These are phyloP conservation scores for Hemisphaericaspora nanyangensis DNA, from an alignment of 805 yeast species.

Conservation along the genomic window DNA sequence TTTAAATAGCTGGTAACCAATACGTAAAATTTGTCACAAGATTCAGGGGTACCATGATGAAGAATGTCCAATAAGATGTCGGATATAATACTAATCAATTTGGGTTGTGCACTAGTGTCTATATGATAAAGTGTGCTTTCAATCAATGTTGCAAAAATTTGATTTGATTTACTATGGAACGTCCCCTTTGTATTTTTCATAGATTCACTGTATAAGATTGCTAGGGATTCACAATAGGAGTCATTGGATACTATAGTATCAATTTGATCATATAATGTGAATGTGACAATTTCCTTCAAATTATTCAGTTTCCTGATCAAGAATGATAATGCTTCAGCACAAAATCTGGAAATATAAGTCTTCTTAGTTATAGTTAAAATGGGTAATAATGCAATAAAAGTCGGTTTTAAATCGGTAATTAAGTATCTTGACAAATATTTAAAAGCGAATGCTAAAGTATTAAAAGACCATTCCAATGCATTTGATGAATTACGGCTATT, in stretches of 20 bases:
- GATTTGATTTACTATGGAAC: slow-evolving; percentile 67
- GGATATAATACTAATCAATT: slow-evolving; percentile 43
- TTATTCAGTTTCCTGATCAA: slow-evolving; percentile 65
- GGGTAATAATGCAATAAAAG: slow-evolving; percentile 64
- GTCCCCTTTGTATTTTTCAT: slow-evolving; percentile 67
- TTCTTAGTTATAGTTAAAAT: slow-evolving; percentile 55
- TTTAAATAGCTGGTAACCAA: slow-evolving; percentile 20
- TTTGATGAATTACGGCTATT: slow-evolving; percentile 53
- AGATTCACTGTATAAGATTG: slow-evolving; percentile 65
- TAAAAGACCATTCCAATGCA: slow-evolving; percentile 78
- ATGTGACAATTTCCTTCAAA: slow-evolving; percentile 44
- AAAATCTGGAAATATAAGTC: slow-evolving; percentile 69
- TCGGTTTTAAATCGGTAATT: slow-evolving; percentile 60
- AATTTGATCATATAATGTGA: slow-evolving; percentile 33
- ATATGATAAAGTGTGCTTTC: slow-evolving; percentile 24
- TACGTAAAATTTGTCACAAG: slow-evolving; percentile 43
- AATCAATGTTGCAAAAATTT: slow-evolving; percentile 45
- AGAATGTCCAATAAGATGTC: slow-evolving; percentile 56
- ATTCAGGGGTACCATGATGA: slow-evolving; percentile 48
- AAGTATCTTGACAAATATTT: slow-evolving; percentile 74
- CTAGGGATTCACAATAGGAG: slow-evolving; percentile 55
- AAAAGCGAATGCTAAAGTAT: slow-evolving; percentile 81
- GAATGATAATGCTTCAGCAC: slow-evolving; percentile 88
- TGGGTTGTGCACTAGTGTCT: slow-evolving; percentile 11
- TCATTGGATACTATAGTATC: slow-evolving; percentile 31